Percentiles rank a stretch among this genome's conserved stretches.
These are phyloP conservation scores for Stephanocyclus meneghinianus DNA, from an alignment of 352 stramenopile genomes.

Conservation along the genomic window DNA sequence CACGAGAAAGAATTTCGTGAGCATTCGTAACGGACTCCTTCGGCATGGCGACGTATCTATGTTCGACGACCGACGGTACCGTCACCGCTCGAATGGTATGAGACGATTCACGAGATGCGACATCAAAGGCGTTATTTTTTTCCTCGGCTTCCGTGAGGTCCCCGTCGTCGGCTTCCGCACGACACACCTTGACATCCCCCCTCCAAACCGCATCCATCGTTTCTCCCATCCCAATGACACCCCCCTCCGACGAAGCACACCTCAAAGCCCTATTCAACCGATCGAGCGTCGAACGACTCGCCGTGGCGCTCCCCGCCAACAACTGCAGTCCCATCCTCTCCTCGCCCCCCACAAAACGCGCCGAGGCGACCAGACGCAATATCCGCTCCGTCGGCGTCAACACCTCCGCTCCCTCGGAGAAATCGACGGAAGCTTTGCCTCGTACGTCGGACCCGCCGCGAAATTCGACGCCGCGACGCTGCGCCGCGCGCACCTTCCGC, in stretches of 20 bases:
- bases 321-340: constrained; percentile 31
- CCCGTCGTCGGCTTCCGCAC: constrained; percentile 19
- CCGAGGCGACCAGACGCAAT: constrained; percentile 48
- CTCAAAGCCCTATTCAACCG: constrained; percentile 61
- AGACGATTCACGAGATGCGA: constrained; percentile 5
- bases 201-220: constrained; percentile 48
- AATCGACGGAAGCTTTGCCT: constrained; percentile 19
- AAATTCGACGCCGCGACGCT: constrained; percentile 59
- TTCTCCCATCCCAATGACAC: constrained; percentile 34
- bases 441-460: constrained; percentile 24
- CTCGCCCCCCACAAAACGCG: constrained; percentile 25
- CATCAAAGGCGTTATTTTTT: constrained; percentile 5
- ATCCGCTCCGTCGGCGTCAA: constrained; percentile 53
- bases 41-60: constrained; percentile 52
- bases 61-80: constrained; percentile 58
- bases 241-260: constrained; percentile 42
- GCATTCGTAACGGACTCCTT: constrained; percentile 42
- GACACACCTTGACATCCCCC: constrained; percentile 53
- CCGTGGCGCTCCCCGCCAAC: constrained; percentile 64
- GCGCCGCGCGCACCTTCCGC: constrained; percentile 56
- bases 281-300: constrained; percentile 58
- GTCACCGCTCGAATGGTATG: constrained; percentile 66
- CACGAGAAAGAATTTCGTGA: constrained; percentile 41
- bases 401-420: constrained; percentile 30
- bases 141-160: not conserved